phyloP scores from a whole-genome alignment of 352 stramenopile genomes.

The Phytophthora podocarpi region DNA sequence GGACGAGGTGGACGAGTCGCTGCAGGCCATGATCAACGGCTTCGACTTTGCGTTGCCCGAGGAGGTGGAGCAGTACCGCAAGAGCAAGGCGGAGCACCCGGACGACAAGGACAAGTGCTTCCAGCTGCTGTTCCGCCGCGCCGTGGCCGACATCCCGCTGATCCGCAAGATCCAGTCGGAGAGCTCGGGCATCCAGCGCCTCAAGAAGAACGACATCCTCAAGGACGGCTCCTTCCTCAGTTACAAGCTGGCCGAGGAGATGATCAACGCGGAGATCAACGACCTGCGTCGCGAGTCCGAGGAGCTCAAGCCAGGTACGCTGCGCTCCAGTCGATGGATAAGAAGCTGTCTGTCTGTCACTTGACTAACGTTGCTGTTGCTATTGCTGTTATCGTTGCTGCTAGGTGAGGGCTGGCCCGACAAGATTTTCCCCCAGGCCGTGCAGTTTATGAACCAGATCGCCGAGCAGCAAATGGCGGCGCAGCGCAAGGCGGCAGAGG shows the following conservation, averaged over 20 bases:
- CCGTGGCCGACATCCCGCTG: constrained; percentile 82
- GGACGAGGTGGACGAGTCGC: constrained; percentile 73
- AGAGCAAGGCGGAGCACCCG: constrained; percentile 67
- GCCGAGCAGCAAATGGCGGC: constrained; percentile 85
- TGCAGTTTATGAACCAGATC: constrained; percentile 91
- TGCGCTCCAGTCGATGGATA: no score
- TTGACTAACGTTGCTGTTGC: constrained; percentile 2
- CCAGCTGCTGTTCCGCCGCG: constrained; percentile 83
- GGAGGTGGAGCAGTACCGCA: constrained; percentile 80
- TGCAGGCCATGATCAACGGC: constrained; percentile 90
- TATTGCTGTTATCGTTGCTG: constrained; percentile 1
- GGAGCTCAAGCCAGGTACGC: constrained; percentile 81
- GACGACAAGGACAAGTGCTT: constrained; percentile 75
- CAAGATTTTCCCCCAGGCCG: constrained; percentile 88
- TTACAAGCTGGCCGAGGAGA: constrained; percentile 88
- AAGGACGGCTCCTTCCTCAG: constrained; percentile 89
- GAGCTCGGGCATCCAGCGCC: constrained; percentile 79
- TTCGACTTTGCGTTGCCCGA: constrained; percentile 88
- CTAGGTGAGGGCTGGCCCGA: constrained; percentile 84
- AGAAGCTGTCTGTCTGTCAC: no score
- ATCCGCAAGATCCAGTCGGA: constrained; percentile 91
- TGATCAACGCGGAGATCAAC: constrained; percentile 90
- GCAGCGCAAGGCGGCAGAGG: constrained; percentile 74
- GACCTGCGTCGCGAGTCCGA: constrained; percentile 81
- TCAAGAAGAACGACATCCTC: constrained; percentile 90